Evolutionary conservation across 345 rosid genomes (phyloP).

Genomic region (Capsella bursapastoris): DNA sequence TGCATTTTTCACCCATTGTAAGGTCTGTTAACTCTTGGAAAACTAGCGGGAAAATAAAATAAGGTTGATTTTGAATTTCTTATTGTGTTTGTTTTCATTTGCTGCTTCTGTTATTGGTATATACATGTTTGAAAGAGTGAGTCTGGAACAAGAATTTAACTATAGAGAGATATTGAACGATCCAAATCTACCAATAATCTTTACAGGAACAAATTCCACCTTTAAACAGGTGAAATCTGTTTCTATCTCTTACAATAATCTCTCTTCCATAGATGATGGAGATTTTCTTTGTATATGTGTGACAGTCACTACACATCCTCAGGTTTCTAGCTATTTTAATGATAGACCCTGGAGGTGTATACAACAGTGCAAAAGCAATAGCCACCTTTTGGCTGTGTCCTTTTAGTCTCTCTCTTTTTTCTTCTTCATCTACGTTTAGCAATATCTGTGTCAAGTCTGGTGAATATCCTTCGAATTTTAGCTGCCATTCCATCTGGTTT

Average conservation of each 20-base stretch:
- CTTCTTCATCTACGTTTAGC: conserved; percentile 66
- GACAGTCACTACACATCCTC: conserved; percentile 87
- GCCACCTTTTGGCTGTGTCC: conserved; percentile 82
- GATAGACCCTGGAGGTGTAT: conserved; percentile 60
- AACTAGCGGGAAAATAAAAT: conserved; percentile 34
- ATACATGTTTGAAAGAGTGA: conserved; percentile 10
- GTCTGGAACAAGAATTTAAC: neutral
- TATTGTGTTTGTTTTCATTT: conserved; percentile 16
- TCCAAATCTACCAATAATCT: conserved; percentile 63
- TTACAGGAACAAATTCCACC: conserved; percentile 80
- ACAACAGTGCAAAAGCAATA: conserved; percentile 65
- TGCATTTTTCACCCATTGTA: conserved; percentile 43
- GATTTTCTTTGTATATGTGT: conserved; percentile 68
- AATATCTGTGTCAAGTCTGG: conserved; percentile 64
- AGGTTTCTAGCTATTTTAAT: conserved; percentile 71
- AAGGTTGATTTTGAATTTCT: conserved; percentile 27
- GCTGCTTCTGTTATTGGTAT: conserved; percentile 26
- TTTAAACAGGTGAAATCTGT: conserved; percentile 78
- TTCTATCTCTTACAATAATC: conserved; percentile 69
- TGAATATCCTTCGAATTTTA: conserved; percentile 75
- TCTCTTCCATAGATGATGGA: conserved; percentile 67
- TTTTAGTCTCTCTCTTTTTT: conserved; percentile 69
- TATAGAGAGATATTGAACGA: conserved; percentile 16
- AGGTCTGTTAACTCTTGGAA: conserved; percentile 38
- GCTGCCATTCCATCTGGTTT: conserved; percentile 90